Conservation (phyloP, 257 asterid genomes). For the Scutellaria galericulata region DNA sequence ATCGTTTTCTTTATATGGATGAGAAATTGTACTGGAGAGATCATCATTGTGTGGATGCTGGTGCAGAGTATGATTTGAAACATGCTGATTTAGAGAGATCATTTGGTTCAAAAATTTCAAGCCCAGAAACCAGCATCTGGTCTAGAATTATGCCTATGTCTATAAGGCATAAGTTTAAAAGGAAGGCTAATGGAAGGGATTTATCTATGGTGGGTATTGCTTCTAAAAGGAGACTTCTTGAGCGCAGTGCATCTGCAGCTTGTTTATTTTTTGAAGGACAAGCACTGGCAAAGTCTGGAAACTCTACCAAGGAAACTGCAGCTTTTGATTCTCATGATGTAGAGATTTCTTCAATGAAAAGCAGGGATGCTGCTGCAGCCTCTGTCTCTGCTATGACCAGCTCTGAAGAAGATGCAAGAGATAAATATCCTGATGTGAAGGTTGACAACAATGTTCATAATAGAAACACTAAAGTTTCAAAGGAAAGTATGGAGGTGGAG, state of each 20-base stretch:
- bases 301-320: slow-evolving; percentile 43
- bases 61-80: slow-evolving; percentile 89
- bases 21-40: slow-evolving; percentile 91
- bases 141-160: slow-evolving; percentile 67
- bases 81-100: slow-evolving; percentile 97
- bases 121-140: slow-evolving; percentile 63
- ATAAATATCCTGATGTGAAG: slow-evolving; percentile 35
- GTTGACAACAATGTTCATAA: slow-evolving; percentile 37
- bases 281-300: slow-evolving; percentile 46
- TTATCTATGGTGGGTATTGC: slow-evolving; percentile 55
- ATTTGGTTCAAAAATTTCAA: slow-evolving; percentile 73
- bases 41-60: slow-evolving; percentile 98
- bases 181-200: slow-evolving; percentile 71
- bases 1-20: slow-evolving; percentile 65
- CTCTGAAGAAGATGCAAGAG: slow-evolving; percentile 39
- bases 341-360: slow-evolving; percentile 37
- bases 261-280: slow-evolving; percentile 54
- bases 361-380: slow-evolving; percentile 35
- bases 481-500: slow-evolving; percentile 38
- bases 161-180: slow-evolving; percentile 62
- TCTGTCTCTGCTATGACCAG: slow-evolving; percentile 40
- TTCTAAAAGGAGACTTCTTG: slow-evolving; percentile 81
- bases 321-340: slow-evolving; percentile 41
- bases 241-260: slow-evolving; percentile 87
- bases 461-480: slow-evolving; percentile 42